Evolutionary conservation across 768 basidiomycete genomes (phyloP), one percentile per base, ranked within the genome.

Genomic region (Gloeophyllum trabeum): DNA sequence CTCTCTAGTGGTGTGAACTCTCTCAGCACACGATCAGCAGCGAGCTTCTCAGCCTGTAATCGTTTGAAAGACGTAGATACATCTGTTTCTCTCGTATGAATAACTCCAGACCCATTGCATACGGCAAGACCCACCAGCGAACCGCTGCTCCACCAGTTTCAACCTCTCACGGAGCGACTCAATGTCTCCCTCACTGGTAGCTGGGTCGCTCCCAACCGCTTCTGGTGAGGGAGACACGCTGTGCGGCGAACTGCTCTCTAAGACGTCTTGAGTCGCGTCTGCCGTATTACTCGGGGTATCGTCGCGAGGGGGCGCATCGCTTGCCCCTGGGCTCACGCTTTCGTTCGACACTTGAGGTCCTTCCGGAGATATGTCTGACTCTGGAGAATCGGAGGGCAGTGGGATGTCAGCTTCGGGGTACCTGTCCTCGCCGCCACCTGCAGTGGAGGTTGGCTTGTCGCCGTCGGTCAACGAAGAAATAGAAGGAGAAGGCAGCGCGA

Each of bases 1-100:
- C 73, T 75, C 46, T 80, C 70, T 10, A 92, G 51, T 0, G 88
- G 79, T 0, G 89, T 85, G 4, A 81, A 56, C 42, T 85, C 84
- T 6, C 65, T 68, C 36, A 98, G 60, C 3, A 89, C 62, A 7
- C 64, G 58, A 51, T 92, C 85, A 28, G 76, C 78, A 13, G 78
- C 76, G 6, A 64, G 54, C 51, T 81, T 81, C 60, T 89, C 82
- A 0, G 75, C 72, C 48, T 85, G 83, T 25, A 91, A 62, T 47
- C 72, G 69, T 56, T 83, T 80, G 64, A 82, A 86, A 7, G 87
- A 86, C 3, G 66, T 72, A 6, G 86, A 84, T 2, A 90, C 74
- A 54, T 88, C 88, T 90, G 39, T 5, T n/a, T n/a, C n/a, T n/a
- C n/a, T n/a, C n/a, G n/a, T n/a, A n/a, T 32, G 23, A 25, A 12